Conservation (phyloP, 352 stramenopile species). For the Phytophthora pini region DNA sequence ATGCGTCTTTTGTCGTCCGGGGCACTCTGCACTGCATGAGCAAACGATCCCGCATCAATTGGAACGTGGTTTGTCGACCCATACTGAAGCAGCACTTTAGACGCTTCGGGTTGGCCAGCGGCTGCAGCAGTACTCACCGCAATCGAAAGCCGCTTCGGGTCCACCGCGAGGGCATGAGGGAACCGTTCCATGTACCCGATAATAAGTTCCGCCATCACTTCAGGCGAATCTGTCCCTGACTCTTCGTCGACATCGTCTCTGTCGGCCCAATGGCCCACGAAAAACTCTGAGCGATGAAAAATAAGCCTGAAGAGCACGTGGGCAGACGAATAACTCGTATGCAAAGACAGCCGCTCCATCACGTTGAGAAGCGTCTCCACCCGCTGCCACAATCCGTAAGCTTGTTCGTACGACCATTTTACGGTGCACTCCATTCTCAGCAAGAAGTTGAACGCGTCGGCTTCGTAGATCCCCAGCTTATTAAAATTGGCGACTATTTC, state of each 20-base stretch:
- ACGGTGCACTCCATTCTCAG: conserved; percentile 67
- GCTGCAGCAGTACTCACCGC: conserved; percentile 62
- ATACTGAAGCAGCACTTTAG: conserved; percentile 51
- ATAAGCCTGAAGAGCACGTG: conserved; percentile 71
- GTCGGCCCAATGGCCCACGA: conserved; percentile 29
- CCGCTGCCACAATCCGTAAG: conserved; percentile 38
- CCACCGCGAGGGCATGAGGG: conserved; percentile 41
- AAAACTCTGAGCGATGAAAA: conserved; percentile 55
- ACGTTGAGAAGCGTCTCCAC: conserved; percentile 51
- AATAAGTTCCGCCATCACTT: conserved; percentile 42
- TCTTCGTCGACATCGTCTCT: conserved; percentile 1
- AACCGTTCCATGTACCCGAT: conserved; percentile 60
- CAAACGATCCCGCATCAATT: conserved; percentile 71
- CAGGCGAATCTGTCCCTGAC: conserved; percentile 1
- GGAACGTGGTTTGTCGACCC: conserved; percentile 45
- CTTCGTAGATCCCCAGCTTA: conserved; percentile 53
- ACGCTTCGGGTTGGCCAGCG: conserved; percentile 39
- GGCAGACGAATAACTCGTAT: conserved; percentile 66
- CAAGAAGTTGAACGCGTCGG: conserved; percentile 72
- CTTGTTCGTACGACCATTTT: conserved; percentile 43
- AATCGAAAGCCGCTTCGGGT: conserved; percentile 65
- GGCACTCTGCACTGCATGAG: conserved; percentile 61
- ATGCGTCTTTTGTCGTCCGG: conserved; percentile 50
- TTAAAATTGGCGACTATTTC: conserved; percentile 57
- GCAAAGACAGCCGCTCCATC: conserved; percentile 47